Base-by-base conservation (phyloP, 2,329 filamentous ascomycete genomes). In the Colletotrichum graminicola region DNA sequence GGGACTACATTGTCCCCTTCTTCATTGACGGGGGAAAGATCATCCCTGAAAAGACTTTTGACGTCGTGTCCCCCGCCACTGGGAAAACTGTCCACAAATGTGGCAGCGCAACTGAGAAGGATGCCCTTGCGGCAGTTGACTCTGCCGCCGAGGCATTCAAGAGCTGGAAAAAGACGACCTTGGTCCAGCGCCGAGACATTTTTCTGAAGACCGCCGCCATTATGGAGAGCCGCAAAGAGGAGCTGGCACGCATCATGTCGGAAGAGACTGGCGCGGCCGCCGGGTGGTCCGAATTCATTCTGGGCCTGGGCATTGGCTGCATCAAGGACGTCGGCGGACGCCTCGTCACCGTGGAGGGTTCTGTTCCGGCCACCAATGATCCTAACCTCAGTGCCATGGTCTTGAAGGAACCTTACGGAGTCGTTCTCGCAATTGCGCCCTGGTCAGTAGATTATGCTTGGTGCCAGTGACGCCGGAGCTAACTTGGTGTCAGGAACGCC, bases 351-450 rank as follows among this genome's bases (percentile, higher is more conserved):
- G 75, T 82, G 45, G 70, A 73, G 56, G 82, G 79, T 34, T 77
- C 72, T 26, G 77, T 82, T 21, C 79, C 81, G 5, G 73, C 75
- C 3, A 76, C 77, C 0, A 73, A 72, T 6, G 73, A 86, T 11
- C 83, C 88, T 54, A 88, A 85, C 0, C 83, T 85, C 41, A 84
- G 81, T 41, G 89, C 89, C 0, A 82, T 93, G 73, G 81, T 93
- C 4, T 83, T 88, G 73, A 91, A 90, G 78, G 90, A 93, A 78
- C 93, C 94, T 0, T 94, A 89, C 75, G 94, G 94, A 1, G 93
- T 96, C 10, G 86, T 95, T 21, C 82, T 97, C 39, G 91, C 89
- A 3, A 94, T 97, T 79, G 93, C 92, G 2, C 93, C 94, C 12
- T 97, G 94, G 94, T 94, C 84, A 57, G 51, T 63, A n/a, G 12